phyloP scores from a whole-genome alignment of 2,329 filamentous ascomycete species.

The Aspergillus awamori region DNA sequence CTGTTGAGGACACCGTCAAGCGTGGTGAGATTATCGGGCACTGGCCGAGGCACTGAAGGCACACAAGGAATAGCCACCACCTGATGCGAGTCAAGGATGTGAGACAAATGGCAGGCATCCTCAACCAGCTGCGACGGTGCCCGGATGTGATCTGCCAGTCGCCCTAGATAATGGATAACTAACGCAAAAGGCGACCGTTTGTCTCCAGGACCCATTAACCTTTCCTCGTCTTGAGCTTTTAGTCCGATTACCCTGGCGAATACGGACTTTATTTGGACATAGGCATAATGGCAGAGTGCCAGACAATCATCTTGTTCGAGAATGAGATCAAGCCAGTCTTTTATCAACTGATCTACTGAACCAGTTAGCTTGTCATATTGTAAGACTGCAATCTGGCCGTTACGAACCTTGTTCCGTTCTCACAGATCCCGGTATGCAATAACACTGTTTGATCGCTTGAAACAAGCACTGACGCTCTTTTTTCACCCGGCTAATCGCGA shows the following conservation, averaged over 20 bases:
- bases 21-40: conserved; percentile 23
- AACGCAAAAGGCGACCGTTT: conserved; percentile 28
- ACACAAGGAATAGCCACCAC: conserved; percentile 28
- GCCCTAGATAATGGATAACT: conserved; percentile 49
- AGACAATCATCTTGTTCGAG: background rate
- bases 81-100: conserved; percentile 34
- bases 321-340: conserved; percentile 1
- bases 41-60: conserved; percentile 19
- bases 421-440: conserved; percentile 9
- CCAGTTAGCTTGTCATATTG: conserved; percentile 2
- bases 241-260: conserved; percentile 2
- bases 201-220: background rate
- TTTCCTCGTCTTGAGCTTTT: conserved; percentile 12
- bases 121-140: conserved; percentile 44
- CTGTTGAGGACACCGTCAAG: conserved; percentile 28
- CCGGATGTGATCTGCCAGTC: conserved; percentile 49
- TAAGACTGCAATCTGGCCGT: background rate
- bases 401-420: conserved; percentile 13
- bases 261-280: conserved; percentile 17
- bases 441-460: conserved; percentile 15
- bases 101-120: conserved; percentile 32
- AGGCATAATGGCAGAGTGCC: conserved; percentile 20
- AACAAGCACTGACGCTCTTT: conserved; percentile 10
- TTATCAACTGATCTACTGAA: conserved; percentile 2
- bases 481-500: conserved; percentile 18